Evolutionary conservation across 192 early-diverging fungal species (phyloP), one percentile per base, ranked within the genome.

Genomic region (Coemansia sp.): DNA sequence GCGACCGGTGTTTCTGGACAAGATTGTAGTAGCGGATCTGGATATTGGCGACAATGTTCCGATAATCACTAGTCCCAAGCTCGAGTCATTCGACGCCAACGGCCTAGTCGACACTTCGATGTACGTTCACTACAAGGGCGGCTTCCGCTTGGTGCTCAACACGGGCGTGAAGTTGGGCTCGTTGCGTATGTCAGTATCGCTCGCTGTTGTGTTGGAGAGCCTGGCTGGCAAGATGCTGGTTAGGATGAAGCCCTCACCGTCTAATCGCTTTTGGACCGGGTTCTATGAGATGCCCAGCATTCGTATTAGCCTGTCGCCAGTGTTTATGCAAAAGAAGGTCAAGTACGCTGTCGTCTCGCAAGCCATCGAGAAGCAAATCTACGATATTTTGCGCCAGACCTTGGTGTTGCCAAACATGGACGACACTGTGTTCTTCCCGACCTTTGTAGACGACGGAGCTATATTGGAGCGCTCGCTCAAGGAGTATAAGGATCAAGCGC

Each of bases 351-450:
- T 90, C 66, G 89, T 97, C n/a, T 90, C 91, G 55, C 90, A 92
- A 69, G 91, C 92, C 8, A 94, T 97, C 62, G 93, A 95, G 73
- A 86, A 89, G 71, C 88, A 93, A 65, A 89, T 97, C 65, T 89
- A 92, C 72, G 92, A 95, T 39, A 89, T 92, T 31, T 82, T 97
- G 38, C 85, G 89, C 5, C 89, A 90, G 68, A 90, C 87, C 20
- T 79, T 97, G 69, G 90, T 97, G 12, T 76, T 95, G 64, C 95
- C 95, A 5, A 91, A 95, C 63, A 91, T 97, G 89, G 95, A 97
- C 69, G 92, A 95, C 69, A 87, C 93, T 1, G 83, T 89, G 15
- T 95, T 95, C 70, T 92, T 89, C 74, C 83, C 87, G 34, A 78
- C 88, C 3, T 60, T 75, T 7, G 86, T 76, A 24, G 81, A 75